Evolutionary conservation across 345 rosid genomes (phyloP), one percentile per base, ranked within the genome.

Genomic region (Aegle marmelos): DNA sequence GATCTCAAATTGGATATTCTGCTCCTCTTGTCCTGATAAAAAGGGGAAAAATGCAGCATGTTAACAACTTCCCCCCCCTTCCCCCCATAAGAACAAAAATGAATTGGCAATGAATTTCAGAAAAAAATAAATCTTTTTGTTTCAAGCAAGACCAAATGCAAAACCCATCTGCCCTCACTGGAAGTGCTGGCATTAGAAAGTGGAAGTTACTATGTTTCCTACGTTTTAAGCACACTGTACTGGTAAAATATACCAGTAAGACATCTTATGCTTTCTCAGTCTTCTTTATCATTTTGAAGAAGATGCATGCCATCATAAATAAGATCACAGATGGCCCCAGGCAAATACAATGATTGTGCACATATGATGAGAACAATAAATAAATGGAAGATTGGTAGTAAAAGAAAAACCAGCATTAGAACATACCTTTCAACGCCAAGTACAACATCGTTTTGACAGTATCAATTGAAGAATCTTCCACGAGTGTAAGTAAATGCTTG

Each of bases 1-100:
- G 65, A 95, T 92, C 86, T 93, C 94, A 73, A 95, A 95, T 65
- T 91, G 89, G 72, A 93, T 89, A 76, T 90, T 87, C 70, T 88
- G 90, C 87, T 93, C 97, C 83, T 95, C 99, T 36, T 87, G 91
- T 74, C 99, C 99, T 95, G 89, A n/a, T 81, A 57, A 79, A 82
- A 50, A 59, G 30, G 53, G 37, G 33, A 37, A 72, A 74, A 50
- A 24, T 62, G n/a, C 33, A 78, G 14, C 53, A 73, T 22, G 66
- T 56, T 69, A 45, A 17, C 36, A 64, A 25, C 14, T 3, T 10
- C 3, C 3, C 3, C 10, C 2, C 11, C 11, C 11, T 11, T 41
- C 10, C 2, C 7, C 1, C 7, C 50, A 41, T 11, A 11, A 41
- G 50, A 41, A 41, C 50, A 45, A 45, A 45, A 72, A 45, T 57